Evolutionary conservation across 1,284 basidiomycete genomes (phyloP).

Genomic region (Apiotrichum porosum): DNA sequence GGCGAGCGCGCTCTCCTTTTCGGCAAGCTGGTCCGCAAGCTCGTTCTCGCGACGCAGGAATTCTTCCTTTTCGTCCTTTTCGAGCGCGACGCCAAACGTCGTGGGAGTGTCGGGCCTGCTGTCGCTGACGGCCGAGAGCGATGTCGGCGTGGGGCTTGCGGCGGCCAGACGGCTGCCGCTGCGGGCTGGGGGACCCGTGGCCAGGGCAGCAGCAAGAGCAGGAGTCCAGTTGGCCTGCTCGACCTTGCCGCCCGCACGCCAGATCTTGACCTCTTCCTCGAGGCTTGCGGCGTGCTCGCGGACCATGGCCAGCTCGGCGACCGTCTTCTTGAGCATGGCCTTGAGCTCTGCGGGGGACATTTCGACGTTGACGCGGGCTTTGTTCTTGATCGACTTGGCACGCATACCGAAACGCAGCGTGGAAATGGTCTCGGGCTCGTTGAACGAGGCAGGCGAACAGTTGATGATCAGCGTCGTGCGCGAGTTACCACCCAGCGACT

Average conservation of each 20-base stretch:
- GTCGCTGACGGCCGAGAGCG: constrained; percentile 60
- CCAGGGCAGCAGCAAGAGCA: constrained; percentile 46
- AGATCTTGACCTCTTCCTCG: constrained; percentile 85
- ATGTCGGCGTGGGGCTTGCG: constrained; percentile 65
- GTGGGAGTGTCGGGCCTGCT: constrained; percentile 42
- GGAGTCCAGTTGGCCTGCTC: constrained; percentile 79
- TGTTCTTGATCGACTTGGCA: constrained; percentile 99
- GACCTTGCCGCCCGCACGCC: constrained; percentile 84
- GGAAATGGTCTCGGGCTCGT: constrained; percentile 93
- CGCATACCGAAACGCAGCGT: constrained; percentile 98
- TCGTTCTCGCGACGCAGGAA: constrained; percentile 97
- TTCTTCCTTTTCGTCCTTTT: constrained; percentile 96
- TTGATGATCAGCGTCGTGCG: constrained; percentile 99
- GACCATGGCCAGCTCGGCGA: constrained; percentile 75
- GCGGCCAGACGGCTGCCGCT: constrained; percentile 27
- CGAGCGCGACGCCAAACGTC: constrained; percentile 62
- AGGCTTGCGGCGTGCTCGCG: constrained; percentile 83
- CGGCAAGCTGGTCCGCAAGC: constrained; percentile 84
- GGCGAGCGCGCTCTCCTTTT: constrained; percentile 81
- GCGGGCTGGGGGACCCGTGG: constrained; percentile 54
- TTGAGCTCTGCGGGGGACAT: constrained; percentile 96
- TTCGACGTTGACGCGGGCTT: constrained; percentile 96
- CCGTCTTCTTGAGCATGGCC: constrained; percentile 81
- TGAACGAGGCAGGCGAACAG: constrained; percentile 95
- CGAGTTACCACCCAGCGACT: constrained; percentile 98